Percentiles rank a stretch among this genome's conserved stretches.
These are phyloP conservation scores for Irpex sp. DNA, from an alignment of 1,284 basidiomycete genomes.

Conservation along the genomic window DNA sequence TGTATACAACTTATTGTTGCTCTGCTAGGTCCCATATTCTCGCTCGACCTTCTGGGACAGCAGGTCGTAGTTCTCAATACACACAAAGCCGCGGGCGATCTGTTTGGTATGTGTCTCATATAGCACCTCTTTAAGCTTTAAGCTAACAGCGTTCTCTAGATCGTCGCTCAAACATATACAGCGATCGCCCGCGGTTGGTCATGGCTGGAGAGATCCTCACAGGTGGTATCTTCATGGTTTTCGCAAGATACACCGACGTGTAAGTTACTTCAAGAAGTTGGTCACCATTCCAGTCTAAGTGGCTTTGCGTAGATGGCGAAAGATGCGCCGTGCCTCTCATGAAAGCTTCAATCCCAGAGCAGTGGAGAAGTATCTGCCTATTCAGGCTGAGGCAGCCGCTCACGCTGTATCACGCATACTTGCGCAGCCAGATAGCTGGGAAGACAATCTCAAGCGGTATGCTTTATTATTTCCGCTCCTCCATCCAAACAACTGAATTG, in stretches of 20 bases:
- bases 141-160: neutral
- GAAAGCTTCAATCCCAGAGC: neutral
- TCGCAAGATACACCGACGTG: neutral
- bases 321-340: neutral
- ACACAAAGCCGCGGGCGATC: slow-evolving; percentile 45
- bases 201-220: slow-evolving; percentile 46
- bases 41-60: slow-evolving; percentile 54
- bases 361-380: neutral
- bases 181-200: slow-evolving; percentile 55
- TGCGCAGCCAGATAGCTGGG: neutral
- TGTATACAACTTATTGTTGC: neutral
- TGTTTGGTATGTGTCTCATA: slow-evolving; percentile 45
- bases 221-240: neutral
- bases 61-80: slow-evolving; percentile 57
- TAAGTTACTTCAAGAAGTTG: neutral
- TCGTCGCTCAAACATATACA: slow-evolving; percentile 51
- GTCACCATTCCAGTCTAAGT: neutral
- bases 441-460: neutral
- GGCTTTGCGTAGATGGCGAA: neutral
- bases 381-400: neutral
- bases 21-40: slow-evolving; percentile 48
- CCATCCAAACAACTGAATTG: neutral
- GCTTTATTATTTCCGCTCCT: neutral
- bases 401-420: neutral
- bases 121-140: neutral